Conservation (phyloP, 768 basidiomycete species). For the Agrocybe pediades region DNA sequence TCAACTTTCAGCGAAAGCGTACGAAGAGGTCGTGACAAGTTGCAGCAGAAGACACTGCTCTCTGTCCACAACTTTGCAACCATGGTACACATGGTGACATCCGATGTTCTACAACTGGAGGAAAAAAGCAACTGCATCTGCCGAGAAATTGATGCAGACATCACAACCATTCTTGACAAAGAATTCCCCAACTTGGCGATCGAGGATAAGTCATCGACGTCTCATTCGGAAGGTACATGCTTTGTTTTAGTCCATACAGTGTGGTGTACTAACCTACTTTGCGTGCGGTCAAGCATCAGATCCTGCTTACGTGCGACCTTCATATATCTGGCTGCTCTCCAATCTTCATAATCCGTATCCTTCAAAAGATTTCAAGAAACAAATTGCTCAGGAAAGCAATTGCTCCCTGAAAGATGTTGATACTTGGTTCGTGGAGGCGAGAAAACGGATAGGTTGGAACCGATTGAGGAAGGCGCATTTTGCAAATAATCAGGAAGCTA, state of each 20-base stretch:
- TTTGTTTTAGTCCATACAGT: neutral
- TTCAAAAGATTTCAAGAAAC: conserved; percentile 25
- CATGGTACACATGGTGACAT: neutral
- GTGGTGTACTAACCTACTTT: neutral
- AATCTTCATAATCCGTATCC: conserved; percentile 60
- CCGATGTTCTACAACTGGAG: neutral
- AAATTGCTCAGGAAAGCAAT: conserved; percentile 26
- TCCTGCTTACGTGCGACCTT: conserved; percentile 15
- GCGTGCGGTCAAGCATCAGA: neutral
- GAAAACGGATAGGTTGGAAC: conserved; percentile 59
- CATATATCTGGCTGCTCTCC: conserved; percentile 41
- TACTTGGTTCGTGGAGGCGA: conserved; percentile 48
- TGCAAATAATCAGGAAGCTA: conserved; percentile 30
- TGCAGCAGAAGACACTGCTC: neutral
- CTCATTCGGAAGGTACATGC: neutral
- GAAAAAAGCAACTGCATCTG: neutral
- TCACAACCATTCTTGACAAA: neutral
- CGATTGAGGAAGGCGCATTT: conserved; percentile 34
- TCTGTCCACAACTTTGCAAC: neutral
- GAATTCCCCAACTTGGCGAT: no score
- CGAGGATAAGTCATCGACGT: no score
- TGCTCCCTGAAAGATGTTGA: conserved; percentile 33
- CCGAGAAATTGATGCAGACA: neutral
- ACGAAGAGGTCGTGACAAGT: neutral
- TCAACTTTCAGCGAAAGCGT: neutral